A percentile compares a stretch with the other conserved stretches of the same genome.
phyloP scores from a whole-genome alignment of 2,329 filamentous ascomycete genomes.

The Aspergillus fijiensis region DNA sequence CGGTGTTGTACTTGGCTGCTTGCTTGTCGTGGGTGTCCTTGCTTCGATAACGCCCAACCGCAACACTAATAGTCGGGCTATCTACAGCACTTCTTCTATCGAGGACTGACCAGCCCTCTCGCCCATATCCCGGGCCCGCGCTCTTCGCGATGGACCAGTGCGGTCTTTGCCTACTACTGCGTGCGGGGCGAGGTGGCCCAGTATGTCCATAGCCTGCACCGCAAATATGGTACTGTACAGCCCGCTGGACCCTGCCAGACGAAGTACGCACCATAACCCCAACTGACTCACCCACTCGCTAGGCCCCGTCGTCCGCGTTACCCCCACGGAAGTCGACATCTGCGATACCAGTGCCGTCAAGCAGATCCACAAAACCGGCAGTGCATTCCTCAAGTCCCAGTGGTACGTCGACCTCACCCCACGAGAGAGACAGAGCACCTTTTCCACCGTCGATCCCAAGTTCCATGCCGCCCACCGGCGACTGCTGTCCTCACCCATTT shows the following conservation, averaged over 20 bases:
- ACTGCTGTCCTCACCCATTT: conserved; percentile 43
- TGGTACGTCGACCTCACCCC: conserved; percentile 31
- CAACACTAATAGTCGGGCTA: not conserved
- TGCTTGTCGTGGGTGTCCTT: not conserved
- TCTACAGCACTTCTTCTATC: not conserved
- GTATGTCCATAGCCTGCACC: conserved; percentile 19
- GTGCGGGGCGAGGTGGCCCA: conserved; percentile 9
- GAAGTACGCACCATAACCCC: not conserved
- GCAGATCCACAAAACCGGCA: conserved; percentile 37
- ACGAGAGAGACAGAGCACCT: conserved; percentile 34
- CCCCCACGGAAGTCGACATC: conserved; percentile 35
- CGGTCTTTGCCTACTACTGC: conserved; percentile 9
- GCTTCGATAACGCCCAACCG: not conserved
- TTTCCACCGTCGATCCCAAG: conserved; percentile 42
- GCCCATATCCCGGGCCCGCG: conserved; percentile 12
- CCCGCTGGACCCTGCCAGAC: not conserved
- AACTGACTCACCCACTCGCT: not conserved
- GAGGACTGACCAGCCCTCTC: not conserved
- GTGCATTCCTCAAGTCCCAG: conserved; percentile 34
- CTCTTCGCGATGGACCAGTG: conserved; percentile 13
- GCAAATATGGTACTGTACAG: conserved; percentile 13
- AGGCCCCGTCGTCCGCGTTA: conserved; percentile 35
- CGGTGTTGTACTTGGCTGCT: not conserved
- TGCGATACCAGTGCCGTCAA: conserved; percentile 36
- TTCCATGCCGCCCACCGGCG: conserved; percentile 33